These are phyloP conservation scores for Botrytis porri DNA, from an alignment of 2,329 filamentous ascomycete species.

Conservation along the genomic window DNA sequence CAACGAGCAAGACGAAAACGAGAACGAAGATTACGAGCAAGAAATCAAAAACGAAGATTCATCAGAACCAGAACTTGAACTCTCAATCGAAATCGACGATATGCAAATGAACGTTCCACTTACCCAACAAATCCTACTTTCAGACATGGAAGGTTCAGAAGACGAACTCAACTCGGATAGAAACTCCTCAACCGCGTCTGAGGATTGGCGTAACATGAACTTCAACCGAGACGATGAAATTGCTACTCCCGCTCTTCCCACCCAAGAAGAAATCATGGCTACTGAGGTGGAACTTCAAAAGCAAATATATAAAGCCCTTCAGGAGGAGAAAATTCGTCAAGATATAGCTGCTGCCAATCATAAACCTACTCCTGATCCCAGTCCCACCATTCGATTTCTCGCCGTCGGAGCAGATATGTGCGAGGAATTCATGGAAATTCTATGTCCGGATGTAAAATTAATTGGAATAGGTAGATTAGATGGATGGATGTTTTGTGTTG, in stretches of 20 bases:
- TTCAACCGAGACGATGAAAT: neutral
- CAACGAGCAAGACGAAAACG: neutral
- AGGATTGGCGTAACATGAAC: neutral
- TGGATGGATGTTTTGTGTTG: conserved; percentile 8
- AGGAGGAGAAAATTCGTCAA: neutral
- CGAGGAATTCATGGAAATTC: neutral
- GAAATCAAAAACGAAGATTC: neutral
- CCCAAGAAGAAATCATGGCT: neutral
- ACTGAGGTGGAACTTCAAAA: neutral
- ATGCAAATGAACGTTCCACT: neutral
- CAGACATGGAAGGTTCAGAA: neutral
- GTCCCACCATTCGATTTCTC: neutral
- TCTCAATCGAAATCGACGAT: neutral
- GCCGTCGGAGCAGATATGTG: neutral
- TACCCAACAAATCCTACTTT: neutral
- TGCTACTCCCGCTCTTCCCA: neutral
- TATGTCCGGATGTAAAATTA: neutral
- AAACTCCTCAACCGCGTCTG: neutral
- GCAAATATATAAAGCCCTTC: neutral
- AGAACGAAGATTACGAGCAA: neutral
- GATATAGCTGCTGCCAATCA: neutral
- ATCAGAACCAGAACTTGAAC: neutral
- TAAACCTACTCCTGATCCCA: neutral
- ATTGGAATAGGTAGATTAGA: neutral
- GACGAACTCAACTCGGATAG: neutral